phyloP scores from a whole-genome alignment of 2,329 filamentous ascomycete species.

The Sporothrix curviconia region DNA sequence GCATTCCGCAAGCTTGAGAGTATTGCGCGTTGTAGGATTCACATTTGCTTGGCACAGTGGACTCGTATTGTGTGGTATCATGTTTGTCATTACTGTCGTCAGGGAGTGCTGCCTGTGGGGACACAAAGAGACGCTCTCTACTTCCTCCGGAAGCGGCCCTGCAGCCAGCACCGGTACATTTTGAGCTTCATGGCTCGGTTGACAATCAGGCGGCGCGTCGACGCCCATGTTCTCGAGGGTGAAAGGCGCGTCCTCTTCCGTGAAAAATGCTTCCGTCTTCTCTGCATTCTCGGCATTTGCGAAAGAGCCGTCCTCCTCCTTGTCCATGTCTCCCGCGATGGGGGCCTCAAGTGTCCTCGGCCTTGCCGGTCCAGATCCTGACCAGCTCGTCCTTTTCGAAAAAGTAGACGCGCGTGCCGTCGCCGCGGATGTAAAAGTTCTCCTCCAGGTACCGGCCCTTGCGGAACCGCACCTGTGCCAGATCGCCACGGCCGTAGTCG shows the following conservation, averaged over 20 bases:
- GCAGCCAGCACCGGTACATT: constrained; percentile 98
- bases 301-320: background rate
- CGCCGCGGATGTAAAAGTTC: constrained; percentile 94
- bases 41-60: no score
- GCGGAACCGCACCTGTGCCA: constrained; percentile 95
- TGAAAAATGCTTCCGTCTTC: constrained; percentile 1
- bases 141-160: constrained; percentile 72
- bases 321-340: constrained; percentile 16
- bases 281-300: constrained; percentile 15
- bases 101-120: background rate
- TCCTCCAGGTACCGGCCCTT: constrained; percentile 90
- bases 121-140: constrained; percentile 22
- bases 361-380: constrained; percentile 62
- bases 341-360: background rate
- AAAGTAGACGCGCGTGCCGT: constrained; percentile 95
- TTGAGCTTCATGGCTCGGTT: constrained; percentile 87
- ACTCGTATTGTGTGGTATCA: no score
- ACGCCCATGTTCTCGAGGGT: constrained; percentile 72
- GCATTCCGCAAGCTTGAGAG: background rate
- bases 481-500: constrained; percentile 91
- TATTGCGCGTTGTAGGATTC: background rate
- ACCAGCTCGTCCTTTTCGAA: constrained; percentile 82
- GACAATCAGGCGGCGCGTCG: constrained; percentile 80
- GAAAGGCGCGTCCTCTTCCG: constrained; percentile 40
- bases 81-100: constrained; percentile 1